These are phyloP conservation scores for Arthrocladium fulminans DNA, from an alignment of 2,329 filamentous ascomycete genomes.

Conservation along the genomic window DNA sequence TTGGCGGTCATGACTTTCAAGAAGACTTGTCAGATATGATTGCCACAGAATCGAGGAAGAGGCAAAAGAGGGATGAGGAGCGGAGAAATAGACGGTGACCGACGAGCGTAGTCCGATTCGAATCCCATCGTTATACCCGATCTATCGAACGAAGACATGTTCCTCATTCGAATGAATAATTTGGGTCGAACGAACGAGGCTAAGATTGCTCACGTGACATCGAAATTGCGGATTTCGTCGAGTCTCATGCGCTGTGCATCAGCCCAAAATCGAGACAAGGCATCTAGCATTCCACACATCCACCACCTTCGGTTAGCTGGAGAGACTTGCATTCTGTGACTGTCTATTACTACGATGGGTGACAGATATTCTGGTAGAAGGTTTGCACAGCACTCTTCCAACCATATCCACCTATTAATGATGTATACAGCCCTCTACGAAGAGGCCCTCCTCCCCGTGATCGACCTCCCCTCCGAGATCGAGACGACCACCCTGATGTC, in stretches of 20 bases:
- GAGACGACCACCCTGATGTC: conserved; percentile 20
- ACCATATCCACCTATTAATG: neutral
- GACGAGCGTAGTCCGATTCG: conserved; percentile 7
- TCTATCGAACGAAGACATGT: neutral
- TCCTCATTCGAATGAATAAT: neutral
- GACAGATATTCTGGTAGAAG: conserved; percentile 8
- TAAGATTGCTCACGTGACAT: conserved; percentile 1
- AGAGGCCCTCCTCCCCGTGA: conserved; percentile 16
- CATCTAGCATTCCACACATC: neutral
- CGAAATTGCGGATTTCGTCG: neutral
- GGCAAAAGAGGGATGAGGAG: conserved; percentile 80
- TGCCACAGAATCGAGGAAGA: conserved; percentile 81
- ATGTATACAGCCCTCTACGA: conserved; percentile 1
- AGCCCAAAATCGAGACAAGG: neutral
- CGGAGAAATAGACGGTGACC: conserved; percentile 50
- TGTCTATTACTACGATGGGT: neutral
- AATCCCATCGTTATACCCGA: neutral
- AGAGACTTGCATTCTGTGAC: too few relatives aligned
- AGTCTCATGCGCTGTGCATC: too few relatives aligned
- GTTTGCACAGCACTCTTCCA: neutral
- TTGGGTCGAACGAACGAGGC: too few relatives aligned
- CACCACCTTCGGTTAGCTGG: too few relatives aligned
- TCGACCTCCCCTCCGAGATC: conserved; percentile 15
- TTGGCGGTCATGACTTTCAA: conserved; percentile 62
- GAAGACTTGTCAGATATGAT: conserved; percentile 96